phyloP scores from a whole-genome alignment of 2,329 filamentous ascomycete species.

The Fusarium goolgardi region DNA sequence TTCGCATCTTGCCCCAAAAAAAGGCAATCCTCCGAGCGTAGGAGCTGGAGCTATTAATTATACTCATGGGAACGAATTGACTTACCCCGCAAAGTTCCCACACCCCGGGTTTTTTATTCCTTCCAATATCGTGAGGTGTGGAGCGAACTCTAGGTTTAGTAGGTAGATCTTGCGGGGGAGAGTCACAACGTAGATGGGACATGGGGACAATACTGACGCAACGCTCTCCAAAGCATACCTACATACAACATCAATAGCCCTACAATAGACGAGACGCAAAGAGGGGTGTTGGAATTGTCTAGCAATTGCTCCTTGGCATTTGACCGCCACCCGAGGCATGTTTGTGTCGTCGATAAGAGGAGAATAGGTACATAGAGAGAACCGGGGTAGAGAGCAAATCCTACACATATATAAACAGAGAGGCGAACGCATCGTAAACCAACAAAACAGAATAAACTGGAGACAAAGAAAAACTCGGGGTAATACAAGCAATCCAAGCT shows the following conservation, averaged over 20 bases:
- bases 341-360: slow-evolving; percentile 16
- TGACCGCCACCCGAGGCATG: slow-evolving; percentile 46
- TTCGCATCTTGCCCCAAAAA: slow-evolving; percentile 43
- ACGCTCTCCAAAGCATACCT: neutral
- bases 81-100: slow-evolving; percentile 45
- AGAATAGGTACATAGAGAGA: neutral
- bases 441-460: slow-evolving; percentile 19
- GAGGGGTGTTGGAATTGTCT: slow-evolving; percentile 12
- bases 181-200: slow-evolving; percentile 5
- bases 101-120: slow-evolving; percentile 31
- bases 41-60: slow-evolving; percentile 23
- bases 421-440: slow-evolving; percentile 23
- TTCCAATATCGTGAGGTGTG: slow-evolving; percentile 8
- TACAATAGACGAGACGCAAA: neutral
- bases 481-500: slow-evolving; percentile 28
- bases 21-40: slow-evolving; percentile 41
- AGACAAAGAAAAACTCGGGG: slow-evolving; percentile 21
- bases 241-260: neutral
- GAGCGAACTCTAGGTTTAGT: neutral
- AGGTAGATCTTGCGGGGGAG: slow-evolving; percentile 46
- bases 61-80: neutral
- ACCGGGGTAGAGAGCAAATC: neutral
- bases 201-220: slow-evolving; percentile 8
- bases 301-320: slow-evolving; percentile 20
- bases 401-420: slow-evolving; percentile 15